A percentile compares a stretch with the other conserved stretches of the same genome.
phyloP scores from a whole-genome alignment of 208 protist species.

The Herpetomonas samuelpessoai region DNA sequence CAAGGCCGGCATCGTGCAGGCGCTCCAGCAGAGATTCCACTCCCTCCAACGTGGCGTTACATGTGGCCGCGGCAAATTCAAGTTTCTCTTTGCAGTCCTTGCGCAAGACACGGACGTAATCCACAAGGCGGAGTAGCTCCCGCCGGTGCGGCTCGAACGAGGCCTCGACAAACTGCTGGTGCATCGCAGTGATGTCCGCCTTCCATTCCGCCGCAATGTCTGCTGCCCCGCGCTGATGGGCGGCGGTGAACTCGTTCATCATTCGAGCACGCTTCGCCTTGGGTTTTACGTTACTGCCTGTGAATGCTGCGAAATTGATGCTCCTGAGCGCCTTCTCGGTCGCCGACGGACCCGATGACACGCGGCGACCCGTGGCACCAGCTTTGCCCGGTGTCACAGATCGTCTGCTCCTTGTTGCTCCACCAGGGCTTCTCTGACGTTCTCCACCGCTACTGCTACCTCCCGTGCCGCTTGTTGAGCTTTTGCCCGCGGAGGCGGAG shows the following conservation, averaged over 20 bases:
- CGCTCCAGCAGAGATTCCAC: conserved; percentile 26
- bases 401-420: no score
- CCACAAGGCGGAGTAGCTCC: conserved; percentile 28
- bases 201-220: conserved; percentile 18
- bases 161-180: conserved; percentile 23
- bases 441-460: no score
- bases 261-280: conserved; percentile 21
- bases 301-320: conserved; percentile 34
- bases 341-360: not conserved
- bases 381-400: no score
- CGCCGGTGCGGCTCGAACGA: conserved; percentile 37
- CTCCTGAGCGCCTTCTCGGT: conserved; percentile 20
- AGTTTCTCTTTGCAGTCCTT: conserved; percentile 24
- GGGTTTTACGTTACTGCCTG: conserved; percentile 10
- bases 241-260: conserved; percentile 28
- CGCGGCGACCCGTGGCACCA: no score
- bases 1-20: conserved; percentile 20
- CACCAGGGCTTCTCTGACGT: no score
- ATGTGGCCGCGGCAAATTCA: conserved; percentile 20
- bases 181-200: conserved; percentile 19
- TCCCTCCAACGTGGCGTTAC: conserved; percentile 19
- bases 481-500: no score
- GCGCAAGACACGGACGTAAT: conserved; percentile 11
- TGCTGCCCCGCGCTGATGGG: conserved; percentile 18
- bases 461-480: no score